Conservation (phyloP, 139 green algal genomes). For the Trebouxia sp. region DNA sequence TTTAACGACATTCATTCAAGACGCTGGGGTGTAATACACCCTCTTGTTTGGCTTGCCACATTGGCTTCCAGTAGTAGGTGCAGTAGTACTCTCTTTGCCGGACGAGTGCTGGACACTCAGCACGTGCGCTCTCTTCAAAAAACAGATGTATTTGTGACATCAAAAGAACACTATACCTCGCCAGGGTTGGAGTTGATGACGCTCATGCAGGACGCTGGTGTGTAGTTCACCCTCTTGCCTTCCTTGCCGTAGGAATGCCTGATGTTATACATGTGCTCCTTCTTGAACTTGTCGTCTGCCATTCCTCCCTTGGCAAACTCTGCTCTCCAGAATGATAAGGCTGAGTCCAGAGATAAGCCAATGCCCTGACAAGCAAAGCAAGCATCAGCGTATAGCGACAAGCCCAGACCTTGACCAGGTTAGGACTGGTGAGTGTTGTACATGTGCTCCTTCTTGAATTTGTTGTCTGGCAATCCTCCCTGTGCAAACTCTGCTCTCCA, state of each 20-base stretch:
- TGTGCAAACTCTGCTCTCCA: constrained; percentile 86
- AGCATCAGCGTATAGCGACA: not conserved
- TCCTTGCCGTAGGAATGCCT: constrained; percentile 98
- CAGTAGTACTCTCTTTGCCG: not conserved
- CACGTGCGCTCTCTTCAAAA: not conserved
- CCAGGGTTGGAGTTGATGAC: constrained; percentile 69
- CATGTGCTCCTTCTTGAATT: constrained; percentile 97
- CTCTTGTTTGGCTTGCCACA: no score
- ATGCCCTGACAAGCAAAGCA: constrained; percentile 59
- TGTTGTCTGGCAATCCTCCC: constrained; percentile 63
- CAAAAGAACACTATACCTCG: not conserved
- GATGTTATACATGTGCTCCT: constrained; percentile 96
- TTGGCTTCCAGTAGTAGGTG: not conserved
- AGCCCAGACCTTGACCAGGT: no score
- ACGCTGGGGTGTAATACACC: not conserved
- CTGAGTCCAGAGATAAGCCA: constrained; percentile 89
- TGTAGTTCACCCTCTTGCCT: constrained; percentile 93
- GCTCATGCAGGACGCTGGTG: constrained; percentile 82
- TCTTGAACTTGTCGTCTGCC: constrained; percentile 90
- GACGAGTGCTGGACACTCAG: not conserved
- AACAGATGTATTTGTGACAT: not conserved
- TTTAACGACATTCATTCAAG: not conserved
- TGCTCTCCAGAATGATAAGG: constrained; percentile 90
- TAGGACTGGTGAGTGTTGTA: constrained; percentile 98
- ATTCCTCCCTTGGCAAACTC: constrained; percentile 72